Percentiles rank a stretch among this genome's conserved stretches.
Conservation (phyloP, 768 basidiomycete species). For the Pleurotus salmoneostramineus region DNA sequence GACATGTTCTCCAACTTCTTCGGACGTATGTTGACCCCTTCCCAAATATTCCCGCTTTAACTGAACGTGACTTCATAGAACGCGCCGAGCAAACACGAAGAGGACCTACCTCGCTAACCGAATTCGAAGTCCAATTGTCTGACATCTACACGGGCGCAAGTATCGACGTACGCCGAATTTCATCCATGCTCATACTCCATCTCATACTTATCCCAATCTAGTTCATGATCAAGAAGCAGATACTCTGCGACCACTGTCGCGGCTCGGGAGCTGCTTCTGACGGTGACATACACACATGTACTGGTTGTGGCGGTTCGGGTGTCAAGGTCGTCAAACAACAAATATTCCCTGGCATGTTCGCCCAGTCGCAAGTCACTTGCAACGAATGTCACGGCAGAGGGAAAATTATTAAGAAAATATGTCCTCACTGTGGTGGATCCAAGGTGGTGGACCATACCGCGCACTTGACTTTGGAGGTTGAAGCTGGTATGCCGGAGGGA, state of each 20-base stretch:
- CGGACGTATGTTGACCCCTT: constrained; percentile 43
- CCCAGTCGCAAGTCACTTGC: constrained; percentile 81
- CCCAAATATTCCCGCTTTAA: neutral
- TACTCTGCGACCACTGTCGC: constrained; percentile 96
- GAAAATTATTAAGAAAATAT: constrained; percentile 68
- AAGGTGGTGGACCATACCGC: constrained; percentile 82
- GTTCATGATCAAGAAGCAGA: constrained; percentile 90
- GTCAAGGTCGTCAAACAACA: constrained; percentile 86
- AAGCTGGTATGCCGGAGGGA: constrained; percentile 88
- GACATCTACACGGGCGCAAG: constrained; percentile 89
- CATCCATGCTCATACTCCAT: neutral
- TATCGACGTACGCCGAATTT: constrained; percentile 60
- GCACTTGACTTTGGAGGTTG: constrained; percentile 81
- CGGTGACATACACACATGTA: constrained; percentile 82
- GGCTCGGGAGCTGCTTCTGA: constrained; percentile 93
- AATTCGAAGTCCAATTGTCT: constrained; percentile 83
- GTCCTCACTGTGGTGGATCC: constrained; percentile 77
- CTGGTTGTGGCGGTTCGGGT: constrained; percentile 80
- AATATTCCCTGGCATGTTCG: constrained; percentile 96
- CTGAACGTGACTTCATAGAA: constrained; percentile 22
- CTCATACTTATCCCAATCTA: constrained; percentile 25
- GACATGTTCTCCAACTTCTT: constrained; percentile 95
- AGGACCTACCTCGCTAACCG: constrained; percentile 72
- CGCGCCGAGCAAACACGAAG: constrained; percentile 63
- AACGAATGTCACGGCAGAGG: constrained; percentile 85